Conservation (phyloP, 768 basidiomycete species). For the Lactarius akahatsu region DNA sequence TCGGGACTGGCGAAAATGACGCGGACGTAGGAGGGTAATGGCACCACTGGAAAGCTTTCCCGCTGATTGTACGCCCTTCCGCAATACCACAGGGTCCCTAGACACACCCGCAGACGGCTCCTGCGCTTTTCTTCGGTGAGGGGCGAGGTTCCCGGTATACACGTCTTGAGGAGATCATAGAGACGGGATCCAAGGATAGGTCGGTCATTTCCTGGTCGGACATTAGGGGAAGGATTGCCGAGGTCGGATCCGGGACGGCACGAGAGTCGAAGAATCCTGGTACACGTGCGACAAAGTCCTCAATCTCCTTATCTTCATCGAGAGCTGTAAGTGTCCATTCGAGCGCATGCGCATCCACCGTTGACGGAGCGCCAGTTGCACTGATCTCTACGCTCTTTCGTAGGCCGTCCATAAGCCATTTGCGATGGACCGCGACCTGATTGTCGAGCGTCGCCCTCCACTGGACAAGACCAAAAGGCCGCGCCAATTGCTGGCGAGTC, state of each 20-base stretch:
- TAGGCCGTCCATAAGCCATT: background rate
- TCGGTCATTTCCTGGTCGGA: background rate
- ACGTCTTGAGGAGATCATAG: background rate
- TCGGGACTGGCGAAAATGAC: background rate
- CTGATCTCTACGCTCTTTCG: background rate
- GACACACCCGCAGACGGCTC: background rate
- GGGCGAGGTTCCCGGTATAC: background rate
- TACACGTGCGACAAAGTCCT: background rate
- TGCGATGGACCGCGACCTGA: background rate
- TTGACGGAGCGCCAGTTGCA: background rate
- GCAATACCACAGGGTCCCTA: constrained; percentile 6
- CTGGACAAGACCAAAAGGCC: background rate
- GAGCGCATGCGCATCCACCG: background rate
- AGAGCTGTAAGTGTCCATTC: constrained; percentile 6
- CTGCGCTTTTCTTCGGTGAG: background rate
- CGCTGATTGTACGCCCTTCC: constrained; percentile 1
- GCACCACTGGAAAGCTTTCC: background rate
- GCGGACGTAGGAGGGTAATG: background rate
- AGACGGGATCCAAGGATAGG: constrained; percentile 3
- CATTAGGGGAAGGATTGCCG: constrained; percentile 9
- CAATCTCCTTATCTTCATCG: constrained; percentile 1
- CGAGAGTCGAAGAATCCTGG: constrained; percentile 2
- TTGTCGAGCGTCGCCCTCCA: background rate
- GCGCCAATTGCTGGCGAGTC: background rate
- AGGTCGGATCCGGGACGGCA: background rate